Evolutionary conservation across 352 stramenopile genomes (phyloP).

Genomic region (Thraustochytrium sp.): DNA sequence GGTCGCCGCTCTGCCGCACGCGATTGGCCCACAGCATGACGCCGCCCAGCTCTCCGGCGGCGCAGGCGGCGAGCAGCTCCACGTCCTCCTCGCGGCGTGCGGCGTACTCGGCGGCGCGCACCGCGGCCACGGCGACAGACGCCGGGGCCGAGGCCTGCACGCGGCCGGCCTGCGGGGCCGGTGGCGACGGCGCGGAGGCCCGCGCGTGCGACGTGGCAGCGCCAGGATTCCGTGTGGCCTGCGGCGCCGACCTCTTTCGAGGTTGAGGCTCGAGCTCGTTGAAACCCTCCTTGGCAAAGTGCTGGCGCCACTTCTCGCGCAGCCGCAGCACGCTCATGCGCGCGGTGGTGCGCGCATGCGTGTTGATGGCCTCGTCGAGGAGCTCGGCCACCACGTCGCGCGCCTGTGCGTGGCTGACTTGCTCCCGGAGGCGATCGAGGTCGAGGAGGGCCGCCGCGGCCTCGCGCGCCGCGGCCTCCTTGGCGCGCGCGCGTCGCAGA

Average conservation of each 20-base stretch:
- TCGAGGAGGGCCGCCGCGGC: background rate
- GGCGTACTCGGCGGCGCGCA: no score
- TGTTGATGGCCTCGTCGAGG: background rate
- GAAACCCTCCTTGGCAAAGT: slow-evolving; percentile 6
- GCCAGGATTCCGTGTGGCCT: no score
- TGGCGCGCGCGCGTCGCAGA: background rate
- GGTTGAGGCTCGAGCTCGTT: background rate
- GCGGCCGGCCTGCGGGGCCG: background rate
- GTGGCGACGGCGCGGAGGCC: no score
- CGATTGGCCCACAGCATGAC: background rate
- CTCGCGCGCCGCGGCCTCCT: no score
- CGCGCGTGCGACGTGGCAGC: no score
- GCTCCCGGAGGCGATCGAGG: background rate
- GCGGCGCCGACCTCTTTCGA: no score
- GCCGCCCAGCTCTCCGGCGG: background rate
- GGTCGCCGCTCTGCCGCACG: background rate
- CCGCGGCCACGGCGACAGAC: no score
- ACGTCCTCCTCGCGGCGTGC: background rate
- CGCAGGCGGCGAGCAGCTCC: background rate
- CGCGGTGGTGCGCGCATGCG: background rate
- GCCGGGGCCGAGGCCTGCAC: no score
- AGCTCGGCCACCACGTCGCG: background rate
- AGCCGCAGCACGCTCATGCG: background rate
- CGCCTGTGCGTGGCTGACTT: background rate
- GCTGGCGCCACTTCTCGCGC: background rate